phyloP scores from a whole-genome alignment of 176 grass and related monocot species.

The Pharus latifolius region DNA sequence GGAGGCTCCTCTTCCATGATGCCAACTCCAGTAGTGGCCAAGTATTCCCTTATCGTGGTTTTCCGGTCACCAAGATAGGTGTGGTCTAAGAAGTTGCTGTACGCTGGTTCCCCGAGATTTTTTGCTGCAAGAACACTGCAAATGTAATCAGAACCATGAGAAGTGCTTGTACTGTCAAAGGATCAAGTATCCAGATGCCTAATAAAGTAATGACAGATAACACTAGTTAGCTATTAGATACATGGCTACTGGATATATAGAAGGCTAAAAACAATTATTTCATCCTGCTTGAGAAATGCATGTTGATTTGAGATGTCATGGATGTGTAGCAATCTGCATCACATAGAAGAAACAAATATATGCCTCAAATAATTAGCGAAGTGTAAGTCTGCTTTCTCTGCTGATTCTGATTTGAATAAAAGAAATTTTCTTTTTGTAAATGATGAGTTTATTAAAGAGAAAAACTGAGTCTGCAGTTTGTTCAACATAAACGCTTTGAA shows the following conservation, averaged over 20 bases:
- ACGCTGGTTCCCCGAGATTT: conserved; percentile 70
- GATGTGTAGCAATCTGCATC: conserved; percentile 1
- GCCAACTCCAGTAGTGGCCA: conserved; percentile 54
- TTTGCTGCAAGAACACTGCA: conserved; percentile 74
- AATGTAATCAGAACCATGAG: conserved; percentile 7
- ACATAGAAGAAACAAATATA: background rate
- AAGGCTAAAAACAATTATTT: conserved; percentile 13
- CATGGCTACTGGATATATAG: background rate
- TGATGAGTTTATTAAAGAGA: background rate
- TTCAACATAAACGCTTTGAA: background rate
- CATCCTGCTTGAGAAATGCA: conserved; percentile 10
- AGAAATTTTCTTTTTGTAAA: background rate
- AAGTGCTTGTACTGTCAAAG: background rate
- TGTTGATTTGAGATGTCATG: conserved; percentile 12
- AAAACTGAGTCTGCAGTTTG: background rate
- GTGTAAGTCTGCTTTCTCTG: background rate
- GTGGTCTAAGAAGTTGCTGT: conserved; percentile 77
- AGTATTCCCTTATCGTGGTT: conserved; percentile 50
- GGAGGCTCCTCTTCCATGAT: conserved; percentile 94
- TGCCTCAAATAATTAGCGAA: background rate
- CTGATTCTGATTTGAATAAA: background rate
- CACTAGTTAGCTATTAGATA: background rate
- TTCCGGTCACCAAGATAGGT: conserved; percentile 76
- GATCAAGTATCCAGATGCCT: background rate
- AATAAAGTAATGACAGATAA: background rate